Evolutionary conservation across 2,329 filamentous ascomycete species (phyloP).

Genomic region (Dichotomopilus funicola): DNA sequence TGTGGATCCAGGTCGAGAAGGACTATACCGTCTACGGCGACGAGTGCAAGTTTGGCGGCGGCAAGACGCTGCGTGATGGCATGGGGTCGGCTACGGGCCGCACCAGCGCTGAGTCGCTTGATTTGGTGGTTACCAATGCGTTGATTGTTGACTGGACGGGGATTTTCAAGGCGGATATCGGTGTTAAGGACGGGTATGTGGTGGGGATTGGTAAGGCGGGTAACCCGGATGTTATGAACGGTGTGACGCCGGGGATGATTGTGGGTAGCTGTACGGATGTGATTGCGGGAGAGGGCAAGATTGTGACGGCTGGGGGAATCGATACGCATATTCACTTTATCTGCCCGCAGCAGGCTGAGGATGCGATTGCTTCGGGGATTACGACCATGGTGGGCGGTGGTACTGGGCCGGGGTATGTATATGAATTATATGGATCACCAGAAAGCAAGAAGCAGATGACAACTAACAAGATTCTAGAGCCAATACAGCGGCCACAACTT

Average conservation of each 20-base stretch:
- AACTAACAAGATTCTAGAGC: slow-evolving; percentile 47
- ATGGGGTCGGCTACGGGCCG: slow-evolving; percentile 89
- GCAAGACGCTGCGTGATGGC: slow-evolving; percentile 87
- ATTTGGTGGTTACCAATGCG: slow-evolving; percentile 84
- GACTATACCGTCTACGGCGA: slow-evolving; percentile 83
- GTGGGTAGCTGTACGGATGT: slow-evolving; percentile 88
- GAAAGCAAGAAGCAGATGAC: background rate
- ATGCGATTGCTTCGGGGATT: slow-evolving; percentile 77
- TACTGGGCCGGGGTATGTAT: slow-evolving; percentile 70
- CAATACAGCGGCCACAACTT: slow-evolving; percentile 86
- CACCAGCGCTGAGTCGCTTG: slow-evolving; percentile 63
- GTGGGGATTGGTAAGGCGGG: slow-evolving; percentile 89
- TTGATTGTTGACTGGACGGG: slow-evolving; percentile 85
- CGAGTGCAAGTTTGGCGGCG: slow-evolving; percentile 91
- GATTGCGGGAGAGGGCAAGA: slow-evolving; percentile 82
- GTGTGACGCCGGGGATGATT: slow-evolving; percentile 69
- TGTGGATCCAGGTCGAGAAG: slow-evolving; percentile 86
- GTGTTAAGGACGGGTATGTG: slow-evolving; percentile 81
- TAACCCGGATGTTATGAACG: slow-evolving; percentile 95
- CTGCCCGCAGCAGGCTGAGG: slow-evolving; percentile 83
- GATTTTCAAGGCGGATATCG: slow-evolving; percentile 95
- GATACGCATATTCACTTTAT: slow-evolving; percentile 93
- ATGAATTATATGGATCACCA: no score
- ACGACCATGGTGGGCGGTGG: slow-evolving; percentile 89
- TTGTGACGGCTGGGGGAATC: slow-evolving; percentile 82